Base-by-base conservation (phyloP, 768 basidiomycete species). In the Psilocybe cubensis region DNA sequence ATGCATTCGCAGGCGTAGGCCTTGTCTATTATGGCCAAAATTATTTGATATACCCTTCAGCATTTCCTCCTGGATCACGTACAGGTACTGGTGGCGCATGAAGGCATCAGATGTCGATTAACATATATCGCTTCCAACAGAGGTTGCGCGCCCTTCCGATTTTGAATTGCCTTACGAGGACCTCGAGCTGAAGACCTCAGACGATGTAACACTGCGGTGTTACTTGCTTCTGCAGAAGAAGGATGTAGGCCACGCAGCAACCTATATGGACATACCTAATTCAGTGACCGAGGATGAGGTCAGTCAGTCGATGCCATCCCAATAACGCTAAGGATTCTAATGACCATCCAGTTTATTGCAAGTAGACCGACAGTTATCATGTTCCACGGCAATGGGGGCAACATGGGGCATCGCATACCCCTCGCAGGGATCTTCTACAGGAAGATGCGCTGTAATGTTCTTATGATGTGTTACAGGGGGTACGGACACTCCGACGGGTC, bases 401-500 rank as follows among this genome's bases (percentile, higher is more conserved):
- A 93, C 63, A 78, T 86, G 35, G 96, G 96, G 0, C 96, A 98
- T 67, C 83, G 96, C 23, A 83, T 98, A 67, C 96, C 95, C 1
- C 76, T 97, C 24, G 96, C 91, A 0, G 82, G 83, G 48, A 82
- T 93, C 29, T 96, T 98, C 68, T 92, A 83, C 67, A 73, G 84
- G 45, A 84, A 85, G 66, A 87, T 94, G 85, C 81, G 92, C 14
- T 97, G 94, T 71, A 98, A 98, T 68, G 94, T 97, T 3, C 76
- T 98, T 38, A 94, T 98, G 89, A 75, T 96, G 57, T 94, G 91
- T 46, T 99, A 99, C 68, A 77, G 96, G 66, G 95, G 95, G 91
- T 98, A 98, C 67, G 96, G 96, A 2, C 81, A 76, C 24, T 95
- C 92, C 0, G 91, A 95, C 63, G 96, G 96, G 2, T 80, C 81